These are phyloP conservation scores for Apium graveolens DNA, from an alignment of 129 eudicot species.

Conservation along the genomic window DNA sequence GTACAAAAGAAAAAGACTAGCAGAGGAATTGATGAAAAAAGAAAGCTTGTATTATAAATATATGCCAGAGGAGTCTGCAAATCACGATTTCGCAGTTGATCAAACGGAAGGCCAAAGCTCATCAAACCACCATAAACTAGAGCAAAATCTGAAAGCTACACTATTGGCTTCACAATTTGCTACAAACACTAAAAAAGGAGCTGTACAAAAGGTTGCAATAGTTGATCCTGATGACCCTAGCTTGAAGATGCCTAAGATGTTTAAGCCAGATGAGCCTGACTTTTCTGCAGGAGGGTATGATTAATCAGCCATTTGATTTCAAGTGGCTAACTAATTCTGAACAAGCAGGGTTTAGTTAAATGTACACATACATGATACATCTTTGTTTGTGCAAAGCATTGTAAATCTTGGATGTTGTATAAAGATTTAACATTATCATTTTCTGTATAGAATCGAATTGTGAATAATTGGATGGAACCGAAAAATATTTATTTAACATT, in stretches of 20 bases:
- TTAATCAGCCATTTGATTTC: not conserved
- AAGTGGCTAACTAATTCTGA: not conserved
- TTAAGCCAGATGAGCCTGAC: constrained; percentile 60
- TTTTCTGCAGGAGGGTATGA: constrained; percentile 27
- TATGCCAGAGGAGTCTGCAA: not conserved
- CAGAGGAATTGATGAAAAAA: constrained; percentile 35
- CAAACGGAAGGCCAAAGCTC: not conserved
- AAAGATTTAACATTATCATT: no score
- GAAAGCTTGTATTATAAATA: constrained; percentile 27
- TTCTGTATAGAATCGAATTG: no score
- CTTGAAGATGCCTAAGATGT: constrained; percentile 54
- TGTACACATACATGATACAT: not conserved
- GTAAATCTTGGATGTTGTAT: no score
- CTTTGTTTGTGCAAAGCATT: not conserved
- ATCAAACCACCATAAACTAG: not conserved
- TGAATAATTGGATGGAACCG: no score
- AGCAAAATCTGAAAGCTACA: not conserved
- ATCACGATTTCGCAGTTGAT: constrained; percentile 5
- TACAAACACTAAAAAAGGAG: constrained; percentile 48
- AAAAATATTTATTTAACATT: no score
- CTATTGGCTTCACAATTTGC: constrained; percentile 52
- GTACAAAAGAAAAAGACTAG: constrained; percentile 37
- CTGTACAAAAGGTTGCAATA: constrained; percentile 20
- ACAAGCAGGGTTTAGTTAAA: not conserved
- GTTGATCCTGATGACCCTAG: constrained; percentile 20